Conservation (phyloP, 1,284 basidiomycete genomes). For the Sporisorium iseilematis-ciliati region DNA sequence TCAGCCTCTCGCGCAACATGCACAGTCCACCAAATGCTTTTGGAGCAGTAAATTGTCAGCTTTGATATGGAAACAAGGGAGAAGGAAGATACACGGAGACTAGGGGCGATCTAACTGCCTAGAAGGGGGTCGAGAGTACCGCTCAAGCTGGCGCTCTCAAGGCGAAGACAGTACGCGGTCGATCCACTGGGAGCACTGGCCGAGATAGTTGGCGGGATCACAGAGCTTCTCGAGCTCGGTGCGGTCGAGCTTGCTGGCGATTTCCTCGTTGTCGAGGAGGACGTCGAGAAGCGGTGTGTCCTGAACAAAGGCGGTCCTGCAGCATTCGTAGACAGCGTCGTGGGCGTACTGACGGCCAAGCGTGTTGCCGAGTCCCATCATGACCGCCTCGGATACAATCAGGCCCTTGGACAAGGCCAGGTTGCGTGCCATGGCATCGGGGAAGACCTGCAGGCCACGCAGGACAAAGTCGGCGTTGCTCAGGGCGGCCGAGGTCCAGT, state of each 20-base stretch:
- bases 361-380: conserved; percentile 6
- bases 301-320: conserved; percentile 1
- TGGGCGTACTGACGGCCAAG: conserved; percentile 5
- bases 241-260: conserved; percentile 1
- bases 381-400: conserved; percentile 2
- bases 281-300: conserved; percentile 5
- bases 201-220: conserved; percentile 6
- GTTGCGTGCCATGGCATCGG: conserved; percentile 2
- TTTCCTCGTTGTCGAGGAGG: conserved; percentile 4
- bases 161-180: background rate
- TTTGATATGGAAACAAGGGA: no score
- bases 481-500: conserved; percentile 6
- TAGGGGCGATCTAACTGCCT: no score
- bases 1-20: no score
- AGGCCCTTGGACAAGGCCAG: background rate
- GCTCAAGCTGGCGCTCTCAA: no score
- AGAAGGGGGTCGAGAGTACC: no score
- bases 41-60: no score
- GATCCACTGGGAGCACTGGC: conserved; percentile 8
- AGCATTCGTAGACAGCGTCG: conserved; percentile 9
- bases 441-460: conserved; percentile 1
- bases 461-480: conserved; percentile 11
- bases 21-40: no score
- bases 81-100: no score
- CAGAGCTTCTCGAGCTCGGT: conserved; percentile 5